Evolutionary conservation across 164 flowering plant genomes (phyloP).

Genomic region (Vitis rotundifolia): DNA sequence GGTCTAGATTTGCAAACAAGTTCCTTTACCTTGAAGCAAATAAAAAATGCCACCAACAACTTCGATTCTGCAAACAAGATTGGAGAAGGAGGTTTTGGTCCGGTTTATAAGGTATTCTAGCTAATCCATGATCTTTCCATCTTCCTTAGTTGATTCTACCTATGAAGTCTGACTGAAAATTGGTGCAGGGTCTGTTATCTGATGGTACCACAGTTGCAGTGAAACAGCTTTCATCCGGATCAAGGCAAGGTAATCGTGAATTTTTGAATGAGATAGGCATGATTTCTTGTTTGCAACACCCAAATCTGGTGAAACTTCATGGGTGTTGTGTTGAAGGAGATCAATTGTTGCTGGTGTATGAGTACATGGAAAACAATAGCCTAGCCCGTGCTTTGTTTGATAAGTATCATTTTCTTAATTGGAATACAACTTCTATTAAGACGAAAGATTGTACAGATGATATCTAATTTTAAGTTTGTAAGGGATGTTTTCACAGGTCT

Average conservation of each 20-base stretch:
- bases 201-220: conserved; percentile 64
- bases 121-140: not conserved
- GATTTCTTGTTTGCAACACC: conserved; percentile 66
- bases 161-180: conserved; percentile 2
- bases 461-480: not conserved
- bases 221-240: conserved; percentile 63
- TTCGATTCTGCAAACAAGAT: conserved; percentile 57
- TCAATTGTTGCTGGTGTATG: conserved; percentile 53
- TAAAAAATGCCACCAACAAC: conserved; percentile 53
- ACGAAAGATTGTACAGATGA: not conserved
- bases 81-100: conserved; percentile 79
- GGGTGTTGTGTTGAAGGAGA: conserved; percentile 61
- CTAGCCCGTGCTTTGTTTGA: conserved; percentile 59
- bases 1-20: conserved; percentile 43
- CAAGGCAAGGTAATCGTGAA: conserved; percentile 71
- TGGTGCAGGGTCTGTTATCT: conserved; percentile 36
- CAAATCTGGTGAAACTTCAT: conserved; percentile 54
- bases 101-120: conserved; percentile 59
- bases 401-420: conserved; percentile 13
- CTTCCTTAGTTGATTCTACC: not conserved
- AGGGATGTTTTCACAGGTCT: conserved; percentile 25
- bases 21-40: conserved; percentile 51
- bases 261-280: conserved; percentile 66
- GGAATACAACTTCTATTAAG: no score
- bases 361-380: conserved; percentile 61